Percentiles rank a stretch among this genome's conserved stretches.
Evolutionary conservation across 2,329 filamentous ascomycete genomes (phyloP).

Genomic region (Nemania diffusa): DNA sequence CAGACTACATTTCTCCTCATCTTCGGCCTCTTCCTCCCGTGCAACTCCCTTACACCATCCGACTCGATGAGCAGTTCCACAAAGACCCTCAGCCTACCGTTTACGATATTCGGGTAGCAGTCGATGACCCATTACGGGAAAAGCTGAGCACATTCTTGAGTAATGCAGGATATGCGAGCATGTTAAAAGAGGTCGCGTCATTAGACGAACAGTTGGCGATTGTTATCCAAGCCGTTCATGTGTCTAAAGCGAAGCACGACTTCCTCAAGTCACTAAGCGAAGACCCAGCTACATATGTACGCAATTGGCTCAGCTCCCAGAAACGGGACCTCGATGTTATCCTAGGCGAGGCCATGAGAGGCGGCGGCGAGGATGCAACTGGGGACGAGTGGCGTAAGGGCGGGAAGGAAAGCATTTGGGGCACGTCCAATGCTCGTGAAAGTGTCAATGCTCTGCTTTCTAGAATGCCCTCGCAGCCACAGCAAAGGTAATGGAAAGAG

Average conservation of each 20-base stretch:
- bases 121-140: slow-evolving; percentile 82
- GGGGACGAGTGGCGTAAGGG: slow-evolving; percentile 77
- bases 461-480: slow-evolving; percentile 55
- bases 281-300: slow-evolving; percentile 86
- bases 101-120: slow-evolving; percentile 86
- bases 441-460: slow-evolving; percentile 70
- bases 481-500: slow-evolving; percentile 28
- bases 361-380: slow-evolving; percentile 67
- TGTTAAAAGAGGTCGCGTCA: slow-evolving; percentile 78
- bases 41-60: slow-evolving; percentile 89
- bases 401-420: slow-evolving; percentile 65
- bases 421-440: slow-evolving; percentile 68
- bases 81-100: slow-evolving; percentile 80
- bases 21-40: slow-evolving; percentile 83
- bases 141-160: slow-evolving; percentile 73
- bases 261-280: slow-evolving; percentile 83
- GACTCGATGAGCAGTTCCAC: slow-evolving; percentile 86
- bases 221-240: slow-evolving; percentile 82
- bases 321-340: slow-evolving; percentile 90
- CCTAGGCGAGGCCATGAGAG: slow-evolving; percentile 79
- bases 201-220: slow-evolving; percentile 89
- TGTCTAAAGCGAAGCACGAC: slow-evolving; percentile 88
- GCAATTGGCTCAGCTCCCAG: slow-evolving; percentile 90
- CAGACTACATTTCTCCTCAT: slow-evolving; percentile 81
- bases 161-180: slow-evolving; percentile 75